Percentiles rank a stretch among this genome's conserved stretches.
These are phyloP conservation scores for Sphaceloma murrayae DNA, from an alignment of 2,329 filamentous ascomycete genomes.

Conservation along the genomic window DNA sequence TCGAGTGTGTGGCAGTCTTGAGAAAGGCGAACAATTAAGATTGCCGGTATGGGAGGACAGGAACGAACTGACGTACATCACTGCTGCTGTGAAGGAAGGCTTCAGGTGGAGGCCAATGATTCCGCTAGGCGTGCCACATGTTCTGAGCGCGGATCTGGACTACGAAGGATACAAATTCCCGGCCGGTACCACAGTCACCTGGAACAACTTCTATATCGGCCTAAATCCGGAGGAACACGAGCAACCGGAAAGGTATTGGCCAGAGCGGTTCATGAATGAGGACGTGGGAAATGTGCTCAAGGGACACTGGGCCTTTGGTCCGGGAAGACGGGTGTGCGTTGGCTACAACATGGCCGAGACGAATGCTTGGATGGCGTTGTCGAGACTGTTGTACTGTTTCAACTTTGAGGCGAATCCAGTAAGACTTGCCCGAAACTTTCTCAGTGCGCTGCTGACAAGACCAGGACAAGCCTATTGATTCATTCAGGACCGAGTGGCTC, in stretches of 20 bases:
- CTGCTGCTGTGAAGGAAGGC: conserved; percentile 22
- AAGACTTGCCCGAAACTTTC: no score
- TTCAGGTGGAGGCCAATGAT: conserved; percentile 21
- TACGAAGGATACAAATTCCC: conserved; percentile 24
- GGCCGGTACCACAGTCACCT: conserved; percentile 22
- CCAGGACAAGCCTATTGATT: no score
- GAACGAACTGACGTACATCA: background rate
- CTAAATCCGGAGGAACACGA: conserved; percentile 20
- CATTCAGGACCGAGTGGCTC: no score
- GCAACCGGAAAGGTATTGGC: conserved; percentile 22
- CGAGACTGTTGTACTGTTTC: conserved; percentile 2
- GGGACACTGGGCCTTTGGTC: conserved; percentile 26
- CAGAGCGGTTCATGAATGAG: conserved; percentile 24
- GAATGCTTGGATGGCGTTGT: conserved; percentile 2
- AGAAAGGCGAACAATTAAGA: no score
- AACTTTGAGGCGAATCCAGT: no score
- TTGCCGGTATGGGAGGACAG: conserved; percentile 21
- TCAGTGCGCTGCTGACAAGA: no score
- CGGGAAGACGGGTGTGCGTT: conserved; percentile 2
- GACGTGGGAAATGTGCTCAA: conserved; percentile 23
- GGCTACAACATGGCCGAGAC: conserved; percentile 6
- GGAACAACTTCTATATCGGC: conserved; percentile 23
- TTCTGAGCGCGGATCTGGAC: conserved; percentile 22
- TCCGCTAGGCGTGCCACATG: conserved; percentile 14
- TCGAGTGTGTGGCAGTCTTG: conserved; percentile 20